Conservation (phyloP, 2,329 filamentous ascomycete species). For the Davidsoniella neocaledoniae region DNA sequence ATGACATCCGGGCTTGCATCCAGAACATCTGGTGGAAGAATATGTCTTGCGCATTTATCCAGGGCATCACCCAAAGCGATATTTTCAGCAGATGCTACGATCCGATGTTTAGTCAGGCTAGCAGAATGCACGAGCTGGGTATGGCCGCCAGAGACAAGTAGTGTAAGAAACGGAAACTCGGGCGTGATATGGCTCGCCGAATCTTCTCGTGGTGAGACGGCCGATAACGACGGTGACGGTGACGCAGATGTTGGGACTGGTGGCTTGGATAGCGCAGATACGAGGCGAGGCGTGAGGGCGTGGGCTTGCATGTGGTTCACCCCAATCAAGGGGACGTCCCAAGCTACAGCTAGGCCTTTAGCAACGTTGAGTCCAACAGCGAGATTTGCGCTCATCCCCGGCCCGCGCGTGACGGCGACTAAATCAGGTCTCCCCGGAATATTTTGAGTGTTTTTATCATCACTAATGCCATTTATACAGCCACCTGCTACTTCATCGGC, state of each 20-base stretch:
- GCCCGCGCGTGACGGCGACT: constrained; percentile 76
- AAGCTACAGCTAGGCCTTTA: constrained; percentile 73
- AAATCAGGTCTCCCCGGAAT: constrained; percentile 46
- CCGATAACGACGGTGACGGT: background rate
- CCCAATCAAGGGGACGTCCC: constrained; percentile 65
- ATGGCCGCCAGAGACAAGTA: constrained; percentile 86
- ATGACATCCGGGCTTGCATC: constrained; percentile 43
- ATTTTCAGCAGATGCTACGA: constrained; percentile 59
- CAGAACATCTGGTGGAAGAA: constrained; percentile 49
- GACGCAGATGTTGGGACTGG: constrained; percentile 3
- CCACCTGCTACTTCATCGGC: constrained; percentile 13
- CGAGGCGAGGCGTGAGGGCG: constrained; percentile 70
- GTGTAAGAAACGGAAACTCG: constrained; percentile 66
- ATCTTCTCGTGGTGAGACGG: background rate
- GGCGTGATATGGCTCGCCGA: background rate
- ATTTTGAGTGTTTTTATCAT: no score
- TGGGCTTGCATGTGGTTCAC: constrained; percentile 98
- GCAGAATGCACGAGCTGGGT: constrained; percentile 67
- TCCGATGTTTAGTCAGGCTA: constrained; percentile 48
- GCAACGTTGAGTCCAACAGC: constrained; percentile 64
- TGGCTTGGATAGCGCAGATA: constrained; percentile 34
- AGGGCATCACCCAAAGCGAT: constrained; percentile 80
- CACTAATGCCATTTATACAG: constrained; percentile 17
- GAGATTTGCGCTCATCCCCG: constrained; percentile 71
- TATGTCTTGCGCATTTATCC: constrained; percentile 67